Base-by-base conservation (phyloP, 1,139 yeast species). In the Suhomyces bolitotheri region DNA sequence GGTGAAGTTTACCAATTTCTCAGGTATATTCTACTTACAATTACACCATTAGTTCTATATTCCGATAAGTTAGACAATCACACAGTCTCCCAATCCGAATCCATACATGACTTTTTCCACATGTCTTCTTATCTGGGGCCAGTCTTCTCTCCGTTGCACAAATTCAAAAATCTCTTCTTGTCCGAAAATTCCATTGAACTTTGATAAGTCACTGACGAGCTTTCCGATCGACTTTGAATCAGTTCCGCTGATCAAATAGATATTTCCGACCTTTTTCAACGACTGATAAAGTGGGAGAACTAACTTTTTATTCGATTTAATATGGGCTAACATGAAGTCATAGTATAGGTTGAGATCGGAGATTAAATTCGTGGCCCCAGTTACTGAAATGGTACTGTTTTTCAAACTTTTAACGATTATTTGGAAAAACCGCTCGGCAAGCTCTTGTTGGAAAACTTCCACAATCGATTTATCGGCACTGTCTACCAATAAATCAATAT, bases 31-130 rank as follows among this genome's bases (percentile, higher is more conserved):
- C n/a, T n/a, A n/a, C n/a, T n/a, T n/a, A n/a, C n/a, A n/a, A n/a
- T n/a, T n/a, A n/a, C n/a, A n/a, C n/a, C n/a, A n/a, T n/a, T n/a
- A n/a, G n/a, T n/a, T n/a, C n/a, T n/a, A n/a, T n/a, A n/a, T n/a
- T n/a, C n/a, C n/a, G n/a, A n/a, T n/a, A n/a, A n/a, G n/a, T n/a
- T 53, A 74, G 50, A 63, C 56, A 24, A 78, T 62, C 1, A 57
- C 54, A 68, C 95, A 80, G 58, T 82, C 86, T 40, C 66, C 79
- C 22, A 83, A 61, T 11, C 92, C 88, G 38, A 89, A 71, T 0
- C 98, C 98, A 53, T 89, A 92, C 82, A 92, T 86, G n/a, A 87
- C 92, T 55, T 83, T 87, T 56, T 92, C 97, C 5, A 92, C 97
- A 40, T 85, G 88, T 43, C 72, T 71, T 47, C 78, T 80, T 26